Evolutionary conservation across 441 rosid species (phyloP).

Genomic region (Sinapis alba): DNA sequence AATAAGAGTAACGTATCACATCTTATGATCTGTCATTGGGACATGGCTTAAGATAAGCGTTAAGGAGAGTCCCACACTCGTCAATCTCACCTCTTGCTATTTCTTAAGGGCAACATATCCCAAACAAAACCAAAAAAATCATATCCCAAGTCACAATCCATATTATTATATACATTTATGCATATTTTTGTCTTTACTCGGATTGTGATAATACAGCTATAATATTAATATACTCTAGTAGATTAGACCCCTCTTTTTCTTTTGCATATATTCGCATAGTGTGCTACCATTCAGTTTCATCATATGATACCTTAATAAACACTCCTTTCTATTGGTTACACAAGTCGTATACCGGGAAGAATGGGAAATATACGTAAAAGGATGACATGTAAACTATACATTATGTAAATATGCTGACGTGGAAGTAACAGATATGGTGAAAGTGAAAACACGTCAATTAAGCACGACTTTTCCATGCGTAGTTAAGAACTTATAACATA

Average conservation of each 20-base stretch:
- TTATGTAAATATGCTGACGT: slow-evolving; percentile 11
- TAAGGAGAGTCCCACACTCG: slow-evolving; percentile 33
- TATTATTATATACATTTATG: neutral
- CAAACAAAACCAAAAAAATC: neutral
- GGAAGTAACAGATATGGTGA: slow-evolving; percentile 2
- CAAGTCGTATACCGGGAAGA: neutral
- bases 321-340: slow-evolving; percentile 12
- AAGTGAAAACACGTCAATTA: slow-evolving; percentile 24
- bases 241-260: neutral
- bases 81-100: slow-evolving; percentile 23
- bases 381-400: neutral
- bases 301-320: neutral
- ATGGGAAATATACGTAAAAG: slow-evolving; percentile 11
- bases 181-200: neutral
- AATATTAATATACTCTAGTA: neutral
- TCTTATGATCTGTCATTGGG: slow-evolving; percentile 1
- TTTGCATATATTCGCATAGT: neutral
- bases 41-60: slow-evolving; percentile 13
- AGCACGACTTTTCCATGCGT: slow-evolving; percentile 8
- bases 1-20: slow-evolving; percentile 21
- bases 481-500: too few species aligned
- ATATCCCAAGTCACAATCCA: neutral
- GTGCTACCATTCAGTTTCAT: neutral
- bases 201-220: neutral
- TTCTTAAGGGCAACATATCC: slow-evolving; percentile 24